phyloP scores from a whole-genome alignment of 352 stramenopile genomes.

The Globisporangium iwayamae region DNA sequence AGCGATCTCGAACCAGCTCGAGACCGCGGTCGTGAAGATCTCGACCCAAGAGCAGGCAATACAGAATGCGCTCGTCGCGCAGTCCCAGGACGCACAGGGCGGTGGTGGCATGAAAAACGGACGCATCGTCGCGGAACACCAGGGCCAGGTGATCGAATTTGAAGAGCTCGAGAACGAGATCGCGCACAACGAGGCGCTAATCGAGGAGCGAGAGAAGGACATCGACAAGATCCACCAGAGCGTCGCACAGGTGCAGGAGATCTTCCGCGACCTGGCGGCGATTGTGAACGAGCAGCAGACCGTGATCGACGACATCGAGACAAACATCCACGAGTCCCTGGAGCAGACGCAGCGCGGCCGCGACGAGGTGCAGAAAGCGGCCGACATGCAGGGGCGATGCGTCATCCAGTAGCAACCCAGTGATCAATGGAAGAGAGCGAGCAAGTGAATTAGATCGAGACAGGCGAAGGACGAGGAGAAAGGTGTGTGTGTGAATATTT shows the following conservation, averaged over 20 bases:
- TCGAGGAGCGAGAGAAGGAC: constrained; percentile 86
- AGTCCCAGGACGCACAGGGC: constrained; percentile 11
- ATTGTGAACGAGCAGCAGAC: constrained; percentile 86
- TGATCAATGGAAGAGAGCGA: not conserved
- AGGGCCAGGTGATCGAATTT: constrained; percentile 78
- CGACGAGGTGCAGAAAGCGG: constrained; percentile 82
- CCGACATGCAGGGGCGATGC: constrained; percentile 72
- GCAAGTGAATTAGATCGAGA: not conserved
- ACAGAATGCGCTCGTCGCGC: constrained; percentile 39
- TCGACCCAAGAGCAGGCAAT: constrained; percentile 58
- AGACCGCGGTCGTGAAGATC: constrained; percentile 62
- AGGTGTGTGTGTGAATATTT: constrained; percentile 1
- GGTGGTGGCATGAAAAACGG: constrained; percentile 18
- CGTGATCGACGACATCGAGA: constrained; percentile 84
- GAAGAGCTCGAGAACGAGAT: constrained; percentile 82
- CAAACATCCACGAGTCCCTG: constrained; percentile 78
- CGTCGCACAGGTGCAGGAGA: constrained; percentile 89
- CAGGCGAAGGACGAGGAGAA: not conserved
- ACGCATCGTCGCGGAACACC: constrained; percentile 58
- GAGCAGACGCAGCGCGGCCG: constrained; percentile 82
- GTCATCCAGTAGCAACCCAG: constrained; percentile 44
- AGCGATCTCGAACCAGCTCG: constrained; percentile 66
- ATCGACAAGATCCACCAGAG: constrained; percentile 87
- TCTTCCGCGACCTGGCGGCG: constrained; percentile 83
- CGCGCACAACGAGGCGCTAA: constrained; percentile 85